Percentiles rank a stretch among this genome's conserved stretches.
These are phyloP conservation scores for Ballota nigra DNA, from an alignment of 257 asterid species.

Conservation along the genomic window DNA sequence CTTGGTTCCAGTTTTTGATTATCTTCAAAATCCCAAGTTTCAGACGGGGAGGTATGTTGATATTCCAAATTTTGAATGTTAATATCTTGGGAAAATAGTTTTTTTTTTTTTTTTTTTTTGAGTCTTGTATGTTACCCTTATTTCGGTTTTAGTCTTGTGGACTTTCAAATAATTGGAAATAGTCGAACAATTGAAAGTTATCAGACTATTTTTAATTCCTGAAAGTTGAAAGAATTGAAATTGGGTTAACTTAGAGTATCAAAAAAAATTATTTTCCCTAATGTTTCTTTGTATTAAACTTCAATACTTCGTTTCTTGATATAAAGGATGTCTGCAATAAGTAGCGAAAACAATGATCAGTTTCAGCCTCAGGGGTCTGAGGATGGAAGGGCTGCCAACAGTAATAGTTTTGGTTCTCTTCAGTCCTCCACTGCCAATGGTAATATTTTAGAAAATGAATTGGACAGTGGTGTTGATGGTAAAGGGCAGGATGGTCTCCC, in stretches of 20 bases:
- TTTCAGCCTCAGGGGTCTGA: slow-evolving; percentile 37
- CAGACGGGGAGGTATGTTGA: slow-evolving; percentile 51
- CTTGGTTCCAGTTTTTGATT: slow-evolving; percentile 72
- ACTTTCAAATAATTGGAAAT: no score
- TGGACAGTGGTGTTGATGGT: slow-evolving; percentile 32
- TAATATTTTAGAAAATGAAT: slow-evolving; percentile 28
- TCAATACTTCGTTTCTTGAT: not conserved
- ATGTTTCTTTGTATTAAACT: not conserved
- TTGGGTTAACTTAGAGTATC: no score
- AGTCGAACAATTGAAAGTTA: no score
- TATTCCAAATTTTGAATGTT: no score
- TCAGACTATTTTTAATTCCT: no score
- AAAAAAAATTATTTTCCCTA: no score
- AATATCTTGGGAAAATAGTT: no score
- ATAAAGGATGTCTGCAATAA: slow-evolving; percentile 34
- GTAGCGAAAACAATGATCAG: slow-evolving; percentile 32
- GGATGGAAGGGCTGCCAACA: slow-evolving; percentile 27
- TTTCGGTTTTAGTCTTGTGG: no score
- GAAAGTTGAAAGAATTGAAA: no score
- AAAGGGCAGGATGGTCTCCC: slow-evolving; percentile 37
- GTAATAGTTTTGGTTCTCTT: slow-evolving; percentile 35
- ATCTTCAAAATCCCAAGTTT: slow-evolving; percentile 54
- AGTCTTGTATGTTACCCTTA: no score
- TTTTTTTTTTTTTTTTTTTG: no score
- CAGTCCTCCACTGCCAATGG: slow-evolving; percentile 33